Percentiles rank a stretch among this genome's conserved stretches.
phyloP scores from a whole-genome alignment of 305 asterid species.

The Plantago coronopus region DNA sequence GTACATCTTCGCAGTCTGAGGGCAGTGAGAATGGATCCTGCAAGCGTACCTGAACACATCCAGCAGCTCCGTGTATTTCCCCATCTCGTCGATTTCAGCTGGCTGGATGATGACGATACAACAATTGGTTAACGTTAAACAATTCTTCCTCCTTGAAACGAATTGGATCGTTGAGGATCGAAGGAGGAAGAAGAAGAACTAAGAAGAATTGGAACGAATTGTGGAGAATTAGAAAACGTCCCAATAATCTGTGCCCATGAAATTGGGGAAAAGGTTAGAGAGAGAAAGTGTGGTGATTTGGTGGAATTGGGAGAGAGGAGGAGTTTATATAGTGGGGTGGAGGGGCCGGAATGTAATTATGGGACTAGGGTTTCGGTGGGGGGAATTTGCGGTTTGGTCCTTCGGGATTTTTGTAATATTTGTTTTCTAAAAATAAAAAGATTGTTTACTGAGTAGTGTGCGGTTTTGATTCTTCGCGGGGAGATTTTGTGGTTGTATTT shows the following conservation, averaged over 20 bases:
- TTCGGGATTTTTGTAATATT: not conserved
- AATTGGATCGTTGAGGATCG: not conserved
- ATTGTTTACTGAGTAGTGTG: not conserved
- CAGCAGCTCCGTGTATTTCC: conserved; percentile 54
- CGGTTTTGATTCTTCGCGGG: not conserved
- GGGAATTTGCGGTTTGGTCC: conserved; percentile 1
- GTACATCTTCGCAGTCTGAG: conserved; percentile 75
- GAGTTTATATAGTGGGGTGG: not conserved
- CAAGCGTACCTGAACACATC: conserved; percentile 67
- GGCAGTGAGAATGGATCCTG: conserved; percentile 85
- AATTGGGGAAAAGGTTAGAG: not conserved
- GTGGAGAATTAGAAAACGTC: conserved; percentile 1
- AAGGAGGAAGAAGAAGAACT: not conserved
- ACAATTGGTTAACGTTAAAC: too few species aligned
- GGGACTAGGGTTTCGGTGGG: not conserved
- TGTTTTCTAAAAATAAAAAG: too few species aligned
- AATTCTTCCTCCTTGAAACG: not conserved
- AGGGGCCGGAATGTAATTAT: not conserved
- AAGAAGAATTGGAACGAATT: not conserved
- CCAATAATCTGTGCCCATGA: conserved; percentile 1
- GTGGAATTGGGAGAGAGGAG: not conserved
- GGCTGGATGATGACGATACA: too few species aligned
- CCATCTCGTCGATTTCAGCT: conserved; percentile 24
- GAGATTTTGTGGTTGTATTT: not conserved
- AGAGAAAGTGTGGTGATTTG: not conserved